These are phyloP conservation scores for Spongiforma sp. DNA, from an alignment of 1,284 basidiomycete species.

Conservation along the genomic window DNA sequence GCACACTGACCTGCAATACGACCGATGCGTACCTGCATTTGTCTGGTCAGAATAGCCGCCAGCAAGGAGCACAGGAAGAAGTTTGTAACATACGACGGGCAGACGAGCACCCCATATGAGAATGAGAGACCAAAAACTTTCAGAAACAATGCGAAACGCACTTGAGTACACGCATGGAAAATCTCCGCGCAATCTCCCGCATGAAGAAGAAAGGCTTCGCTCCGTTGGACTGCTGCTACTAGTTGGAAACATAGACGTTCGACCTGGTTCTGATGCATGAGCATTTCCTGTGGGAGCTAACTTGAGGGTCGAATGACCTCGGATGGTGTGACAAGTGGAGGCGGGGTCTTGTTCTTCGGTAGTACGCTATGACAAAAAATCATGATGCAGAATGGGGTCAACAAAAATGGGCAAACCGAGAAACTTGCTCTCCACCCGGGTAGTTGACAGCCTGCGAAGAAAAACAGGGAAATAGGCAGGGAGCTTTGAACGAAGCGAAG, in stretches of 20 bases:
- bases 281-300: neutral
- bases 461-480: conserved; percentile 16
- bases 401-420: conserved; percentile 30
- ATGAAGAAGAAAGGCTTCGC: conserved; percentile 93
- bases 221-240: conserved; percentile 79
- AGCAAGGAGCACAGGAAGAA: neutral
- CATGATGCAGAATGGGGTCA: neutral
- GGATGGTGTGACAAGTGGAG: conserved; percentile 87
- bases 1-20: conserved; percentile 97
- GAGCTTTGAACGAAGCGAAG: neutral
- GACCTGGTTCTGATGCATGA: conserved; percentile 58
- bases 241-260: conserved; percentile 86
- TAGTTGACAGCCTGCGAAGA: conserved; percentile 39
- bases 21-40: conserved; percentile 76
- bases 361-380: conserved; percentile 62
- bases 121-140: conserved; percentile 56
- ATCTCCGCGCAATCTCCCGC: conserved; percentile 98
- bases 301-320: conserved; percentile 60
- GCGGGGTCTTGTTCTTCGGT: conserved; percentile 74
- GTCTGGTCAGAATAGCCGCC: conserved; percentile 12
- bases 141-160: conserved; percentile 32
- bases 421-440: conserved; percentile 39
- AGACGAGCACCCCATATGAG: conserved; percentile 92
- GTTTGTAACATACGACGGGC: conserved; percentile 67
- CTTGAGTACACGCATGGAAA: conserved; percentile 90